phyloP scores from a whole-genome alignment of 306 rosid genomes.

The Quercus wislizeni region DNA sequence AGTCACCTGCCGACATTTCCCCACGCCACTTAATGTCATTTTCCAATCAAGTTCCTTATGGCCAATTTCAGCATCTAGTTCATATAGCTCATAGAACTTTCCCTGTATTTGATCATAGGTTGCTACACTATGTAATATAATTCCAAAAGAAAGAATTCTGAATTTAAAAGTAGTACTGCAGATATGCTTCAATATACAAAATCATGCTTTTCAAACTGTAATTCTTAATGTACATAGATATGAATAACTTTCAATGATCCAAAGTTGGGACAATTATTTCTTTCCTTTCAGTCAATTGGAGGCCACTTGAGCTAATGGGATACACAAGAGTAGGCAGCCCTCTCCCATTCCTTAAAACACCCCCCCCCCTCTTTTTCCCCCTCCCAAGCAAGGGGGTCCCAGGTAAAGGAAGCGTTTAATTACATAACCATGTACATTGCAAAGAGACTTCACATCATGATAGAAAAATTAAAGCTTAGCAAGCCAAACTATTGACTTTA shows the following conservation, averaged over 20 bases:
- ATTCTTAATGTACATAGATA: not conserved
- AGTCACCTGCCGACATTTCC: slow-evolving; percentile 94
- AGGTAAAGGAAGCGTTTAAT: not conserved
- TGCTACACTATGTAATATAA: slow-evolving; percentile 10
- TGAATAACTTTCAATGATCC: not conserved
- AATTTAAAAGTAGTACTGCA: not conserved
- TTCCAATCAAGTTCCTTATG: slow-evolving; percentile 99
- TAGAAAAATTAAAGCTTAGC: not conserved
- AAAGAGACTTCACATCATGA: not conserved
- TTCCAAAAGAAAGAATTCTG: slow-evolving; percentile 14
- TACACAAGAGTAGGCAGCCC: not conserved
- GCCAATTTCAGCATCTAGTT: slow-evolving; percentile 94
- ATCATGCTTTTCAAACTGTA: not conserved
- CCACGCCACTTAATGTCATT: slow-evolving; percentile 92
- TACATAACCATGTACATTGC: not conserved
- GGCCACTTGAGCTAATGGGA: not conserved
- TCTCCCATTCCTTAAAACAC: not conserved
- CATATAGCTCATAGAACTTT: slow-evolving; percentile 94
- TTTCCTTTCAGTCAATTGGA: not conserved
- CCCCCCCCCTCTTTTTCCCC: no score
- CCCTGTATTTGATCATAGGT: slow-evolving; percentile 52
- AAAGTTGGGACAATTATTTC: not conserved
- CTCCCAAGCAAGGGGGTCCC: not conserved
- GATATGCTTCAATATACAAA: not conserved
- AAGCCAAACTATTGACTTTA: not conserved